Conservation (phyloP, 257 asterid species). For the Cinchona pubescens region DNA sequence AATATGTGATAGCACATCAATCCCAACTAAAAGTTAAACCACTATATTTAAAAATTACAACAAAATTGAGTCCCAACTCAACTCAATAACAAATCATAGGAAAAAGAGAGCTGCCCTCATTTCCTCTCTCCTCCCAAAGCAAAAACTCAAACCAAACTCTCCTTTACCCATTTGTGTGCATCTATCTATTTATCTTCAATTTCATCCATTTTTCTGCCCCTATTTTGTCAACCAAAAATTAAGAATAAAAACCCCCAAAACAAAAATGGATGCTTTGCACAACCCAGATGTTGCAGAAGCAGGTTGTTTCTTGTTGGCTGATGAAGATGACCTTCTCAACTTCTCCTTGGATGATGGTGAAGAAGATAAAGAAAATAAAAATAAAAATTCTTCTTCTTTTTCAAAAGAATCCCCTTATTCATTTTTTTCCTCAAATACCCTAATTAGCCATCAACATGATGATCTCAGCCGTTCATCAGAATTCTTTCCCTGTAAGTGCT, state of each 20-base stretch:
- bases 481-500: slow-evolving; percentile 32
- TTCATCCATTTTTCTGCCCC: not conserved
- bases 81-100: slow-evolving; percentile 17
- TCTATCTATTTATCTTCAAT: not conserved
- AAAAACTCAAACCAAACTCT: slow-evolving; percentile 20
- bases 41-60: slow-evolving; percentile 28
- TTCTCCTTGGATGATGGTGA: slow-evolving; percentile 62
- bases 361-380: slow-evolving; percentile 30
- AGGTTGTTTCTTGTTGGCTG: slow-evolving; percentile 43
- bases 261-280: slow-evolving; percentile 48
- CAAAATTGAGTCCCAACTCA: not conserved
- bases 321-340: slow-evolving; percentile 64
- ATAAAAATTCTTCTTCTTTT: not conserved
- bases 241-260: not conserved
- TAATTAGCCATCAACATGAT: slow-evolving; percentile 17
- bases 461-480: slow-evolving; percentile 19
- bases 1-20: too few species aligned
- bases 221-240: not conserved
- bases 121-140: slow-evolving; percentile 14
- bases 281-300: slow-evolving; percentile 21
- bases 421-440: slow-evolving; percentile 23
- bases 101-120: slow-evolving; percentile 16
- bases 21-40: too few species aligned
- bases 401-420: slow-evolving; percentile 17
- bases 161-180: slow-evolving; percentile 2